Conservation (phyloP, 306 rosid genomes). For the Lithocarpus polystachyus region DNA sequence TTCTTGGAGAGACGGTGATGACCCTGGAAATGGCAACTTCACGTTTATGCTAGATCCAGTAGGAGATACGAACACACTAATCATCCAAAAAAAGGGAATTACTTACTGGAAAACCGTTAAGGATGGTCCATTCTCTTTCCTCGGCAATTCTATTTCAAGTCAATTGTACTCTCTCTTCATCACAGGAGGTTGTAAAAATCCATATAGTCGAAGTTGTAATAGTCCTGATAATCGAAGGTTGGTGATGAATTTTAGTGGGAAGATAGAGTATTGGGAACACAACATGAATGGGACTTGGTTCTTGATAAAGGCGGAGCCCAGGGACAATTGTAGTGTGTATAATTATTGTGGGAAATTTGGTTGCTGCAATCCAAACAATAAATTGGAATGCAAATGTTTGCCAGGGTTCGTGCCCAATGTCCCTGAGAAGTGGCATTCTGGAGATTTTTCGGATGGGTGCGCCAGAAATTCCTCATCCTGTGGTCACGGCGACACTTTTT, state of each 20-base stretch:
- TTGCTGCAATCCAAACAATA: constrained; percentile 14
- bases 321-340: background rate
- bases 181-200: too few relatives aligned
- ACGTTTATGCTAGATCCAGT: background rate
- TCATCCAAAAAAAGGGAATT: background rate
- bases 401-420: constrained; percentile 26
- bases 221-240: constrained; percentile 10
- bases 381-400: constrained; percentile 29
- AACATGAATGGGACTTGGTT: background rate
- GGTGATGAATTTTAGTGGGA: constrained; percentile 18
- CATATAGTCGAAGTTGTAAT: too few relatives aligned
- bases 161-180: too few relatives aligned
- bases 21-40: constrained; percentile 13
- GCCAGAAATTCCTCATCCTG: background rate
- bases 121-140: too few relatives aligned
- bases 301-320: background rate
- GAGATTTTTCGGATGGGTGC: constrained; percentile 27
- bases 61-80: background rate
- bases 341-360: constrained; percentile 39
- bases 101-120: constrained; percentile 14
- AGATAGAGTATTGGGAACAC: background rate
- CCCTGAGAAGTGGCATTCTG: background rate
- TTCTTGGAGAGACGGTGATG: constrained; percentile 15
- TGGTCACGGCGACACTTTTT: background rate
- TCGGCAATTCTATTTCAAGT: too few relatives aligned